phyloP scores from a whole-genome alignment of 2,329 filamentous ascomycete species.

The Monosporascus sp. region DNA sequence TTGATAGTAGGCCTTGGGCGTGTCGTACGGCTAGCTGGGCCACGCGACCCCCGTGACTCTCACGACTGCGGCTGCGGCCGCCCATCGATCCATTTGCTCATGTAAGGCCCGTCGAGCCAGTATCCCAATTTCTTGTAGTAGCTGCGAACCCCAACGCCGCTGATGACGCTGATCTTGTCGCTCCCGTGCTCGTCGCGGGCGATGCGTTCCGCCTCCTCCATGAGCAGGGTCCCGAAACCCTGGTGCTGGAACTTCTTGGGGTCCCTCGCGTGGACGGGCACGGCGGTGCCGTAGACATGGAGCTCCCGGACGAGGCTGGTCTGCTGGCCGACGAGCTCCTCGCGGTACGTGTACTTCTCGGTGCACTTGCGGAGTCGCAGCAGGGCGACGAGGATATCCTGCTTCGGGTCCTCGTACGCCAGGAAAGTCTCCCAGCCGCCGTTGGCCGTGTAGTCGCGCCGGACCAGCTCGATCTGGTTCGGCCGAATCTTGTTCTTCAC shows the following conservation, averaged over 20 bases:
- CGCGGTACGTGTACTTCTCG: slow-evolving; percentile 84
- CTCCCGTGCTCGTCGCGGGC: slow-evolving; percentile 92
- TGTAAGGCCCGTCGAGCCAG: slow-evolving; percentile 87
- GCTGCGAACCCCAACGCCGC: slow-evolving; percentile 91
- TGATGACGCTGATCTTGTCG: slow-evolving; percentile 92
- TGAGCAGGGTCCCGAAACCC: slow-evolving; percentile 89
- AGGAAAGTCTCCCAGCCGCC: slow-evolving; percentile 98
- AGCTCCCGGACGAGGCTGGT: slow-evolving; percentile 91
- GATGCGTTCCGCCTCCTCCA: slow-evolving; percentile 97
- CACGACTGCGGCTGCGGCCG: slow-evolving; percentile 19
- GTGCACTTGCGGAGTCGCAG: slow-evolving; percentile 88
- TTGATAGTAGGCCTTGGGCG: no score
- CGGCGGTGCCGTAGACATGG: slow-evolving; percentile 94
- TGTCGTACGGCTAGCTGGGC: neutral
- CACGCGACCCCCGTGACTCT: neutral
- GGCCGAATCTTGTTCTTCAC: slow-evolving; percentile 98
- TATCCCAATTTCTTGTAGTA: slow-evolving; percentile 95
- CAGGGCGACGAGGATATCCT: slow-evolving; percentile 92
- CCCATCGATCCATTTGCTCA: slow-evolving; percentile 61
- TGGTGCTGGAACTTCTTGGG: slow-evolving; percentile 98
- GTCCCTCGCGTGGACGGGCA: slow-evolving; percentile 94
- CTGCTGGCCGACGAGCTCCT: slow-evolving; percentile 79
- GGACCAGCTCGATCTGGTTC: slow-evolving; percentile 90
- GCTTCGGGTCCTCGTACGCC: slow-evolving; percentile 96
- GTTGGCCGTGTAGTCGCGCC: slow-evolving; percentile 90